A percentile compares a stretch with the other conserved stretches of the same genome.
Conservation (phyloP, 139 green algal genomes). For the Microglena sp. region DNA sequence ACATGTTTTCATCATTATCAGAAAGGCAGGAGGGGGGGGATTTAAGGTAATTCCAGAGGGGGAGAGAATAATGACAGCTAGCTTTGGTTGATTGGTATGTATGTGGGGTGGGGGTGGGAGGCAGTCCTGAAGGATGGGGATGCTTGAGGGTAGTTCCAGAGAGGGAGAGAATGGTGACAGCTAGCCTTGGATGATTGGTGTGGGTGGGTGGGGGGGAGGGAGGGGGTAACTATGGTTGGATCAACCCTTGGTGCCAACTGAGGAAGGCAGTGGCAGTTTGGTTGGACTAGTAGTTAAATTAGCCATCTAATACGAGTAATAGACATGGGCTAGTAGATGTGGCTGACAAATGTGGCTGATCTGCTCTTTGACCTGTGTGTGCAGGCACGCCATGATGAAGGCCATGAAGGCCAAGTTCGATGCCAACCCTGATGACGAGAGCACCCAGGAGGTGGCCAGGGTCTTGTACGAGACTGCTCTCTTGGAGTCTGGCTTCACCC, state of each 20-base stretch:
- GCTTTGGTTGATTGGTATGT: too few relatives aligned
- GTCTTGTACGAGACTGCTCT: conserved; percentile 89
- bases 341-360: not conserved
- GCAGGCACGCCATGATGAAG: conserved; percentile 77
- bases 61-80: too few relatives aligned
- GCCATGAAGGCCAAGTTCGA: conserved; percentile 64
- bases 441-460: conserved; percentile 40
- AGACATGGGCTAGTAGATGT: not conserved
- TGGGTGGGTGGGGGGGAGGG: too few relatives aligned
- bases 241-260: too few relatives aligned
- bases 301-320: not conserved
- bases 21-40: not conserved
- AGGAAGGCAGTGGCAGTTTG: too few relatives aligned
- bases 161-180: too few relatives aligned
- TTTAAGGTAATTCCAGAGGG: not conserved
- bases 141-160: too few relatives aligned
- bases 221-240: too few relatives aligned
- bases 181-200: too few relatives aligned
- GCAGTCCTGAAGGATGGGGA: too few relatives aligned
- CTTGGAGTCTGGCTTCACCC: conserved; percentile 78
- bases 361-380: not conserved
- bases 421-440: conserved; percentile 22
- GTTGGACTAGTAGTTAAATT: too few relatives aligned
- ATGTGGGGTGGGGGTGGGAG: too few relatives aligned
- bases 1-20: not conserved